phyloP scores from a whole-genome alignment of 2,329 filamentous ascomycete genomes.

The Aspergillus latus region DNA sequence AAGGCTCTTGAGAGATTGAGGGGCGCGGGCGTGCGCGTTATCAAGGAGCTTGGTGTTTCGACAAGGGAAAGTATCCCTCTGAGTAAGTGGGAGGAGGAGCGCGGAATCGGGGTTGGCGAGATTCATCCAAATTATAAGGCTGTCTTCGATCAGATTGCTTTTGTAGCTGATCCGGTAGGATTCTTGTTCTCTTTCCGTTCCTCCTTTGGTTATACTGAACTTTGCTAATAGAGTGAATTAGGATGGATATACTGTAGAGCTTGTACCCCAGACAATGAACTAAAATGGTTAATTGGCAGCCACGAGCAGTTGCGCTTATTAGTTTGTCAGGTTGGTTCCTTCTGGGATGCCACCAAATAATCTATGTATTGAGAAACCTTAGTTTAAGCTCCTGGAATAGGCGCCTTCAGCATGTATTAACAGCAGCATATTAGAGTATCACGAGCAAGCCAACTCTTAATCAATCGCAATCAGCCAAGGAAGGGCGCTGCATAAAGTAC shows the following conservation, averaged over 20 bases:
- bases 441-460: too few species aligned
- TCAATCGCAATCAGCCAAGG: too few species aligned
- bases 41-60: slow-evolving; percentile 37
- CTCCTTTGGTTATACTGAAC: neutral
- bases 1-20: slow-evolving; percentile 32
- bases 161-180: slow-evolving; percentile 42
- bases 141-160: slow-evolving; percentile 39
- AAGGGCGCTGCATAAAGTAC: neutral
- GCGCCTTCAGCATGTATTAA: too few species aligned
- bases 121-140: slow-evolving; percentile 36
- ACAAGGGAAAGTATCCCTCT: slow-evolving; percentile 33
- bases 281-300: neutral
- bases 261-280: slow-evolving; percentile 32
- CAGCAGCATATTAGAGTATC: too few species aligned
- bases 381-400: neutral
- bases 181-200: neutral
- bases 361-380: too few species aligned
- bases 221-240: slow-evolving; percentile 14
- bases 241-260: slow-evolving; percentile 38
- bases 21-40: slow-evolving; percentile 30
- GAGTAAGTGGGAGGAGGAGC: slow-evolving; percentile 35
- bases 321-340: too few species aligned
- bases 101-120: slow-evolving; percentile 33
- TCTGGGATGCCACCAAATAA: too few species aligned
- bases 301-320: too few species aligned